Conservation (phyloP, 768 basidiomycete genomes). For the Rhodotorula taiwanensis region DNA sequence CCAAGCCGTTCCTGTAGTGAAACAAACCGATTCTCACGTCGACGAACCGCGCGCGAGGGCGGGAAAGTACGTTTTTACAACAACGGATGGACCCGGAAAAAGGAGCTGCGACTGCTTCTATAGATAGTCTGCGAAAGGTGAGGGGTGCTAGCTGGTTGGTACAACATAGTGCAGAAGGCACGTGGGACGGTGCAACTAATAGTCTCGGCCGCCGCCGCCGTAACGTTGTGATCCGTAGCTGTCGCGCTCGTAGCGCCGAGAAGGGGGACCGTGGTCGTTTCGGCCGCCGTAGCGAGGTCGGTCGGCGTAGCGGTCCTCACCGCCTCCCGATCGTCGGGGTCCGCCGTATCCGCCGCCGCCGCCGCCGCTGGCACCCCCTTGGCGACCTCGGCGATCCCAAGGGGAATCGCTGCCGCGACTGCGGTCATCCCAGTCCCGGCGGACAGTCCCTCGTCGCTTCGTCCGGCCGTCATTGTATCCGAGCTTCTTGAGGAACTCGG, state of each 20-base stretch:
- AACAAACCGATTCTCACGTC: not conserved
- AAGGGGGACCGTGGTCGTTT: not conserved
- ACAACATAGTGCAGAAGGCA: not conserved
- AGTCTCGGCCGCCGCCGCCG: not conserved
- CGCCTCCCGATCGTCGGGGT: not conserved
- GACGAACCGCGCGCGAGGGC: not conserved
- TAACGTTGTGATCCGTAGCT: no score
- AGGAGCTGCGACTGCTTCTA: no score
- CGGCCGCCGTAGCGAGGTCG: not conserved
- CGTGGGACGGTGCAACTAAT: not conserved
- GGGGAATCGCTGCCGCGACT: not conserved
- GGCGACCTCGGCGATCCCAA: not conserved
- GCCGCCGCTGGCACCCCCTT: not conserved
- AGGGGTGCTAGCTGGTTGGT: not conserved
- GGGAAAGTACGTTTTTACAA: not conserved
- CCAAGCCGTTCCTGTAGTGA: not conserved
- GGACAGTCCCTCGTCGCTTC: slow-evolving; percentile 12
- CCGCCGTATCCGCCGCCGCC: not conserved
- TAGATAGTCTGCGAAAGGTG: not conserved
- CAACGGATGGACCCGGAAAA: not conserved
- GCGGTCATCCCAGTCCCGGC: not conserved
- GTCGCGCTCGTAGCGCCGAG: not conserved
- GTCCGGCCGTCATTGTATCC: slow-evolving; percentile 42
- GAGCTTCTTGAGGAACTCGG: slow-evolving; percentile 50
- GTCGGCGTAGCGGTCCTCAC: not conserved